Evolutionary conservation across 1,284 basidiomycete species (phyloP), one percentile per base, ranked within the genome.

Genomic region (Cryptococcus sp.): DNA sequence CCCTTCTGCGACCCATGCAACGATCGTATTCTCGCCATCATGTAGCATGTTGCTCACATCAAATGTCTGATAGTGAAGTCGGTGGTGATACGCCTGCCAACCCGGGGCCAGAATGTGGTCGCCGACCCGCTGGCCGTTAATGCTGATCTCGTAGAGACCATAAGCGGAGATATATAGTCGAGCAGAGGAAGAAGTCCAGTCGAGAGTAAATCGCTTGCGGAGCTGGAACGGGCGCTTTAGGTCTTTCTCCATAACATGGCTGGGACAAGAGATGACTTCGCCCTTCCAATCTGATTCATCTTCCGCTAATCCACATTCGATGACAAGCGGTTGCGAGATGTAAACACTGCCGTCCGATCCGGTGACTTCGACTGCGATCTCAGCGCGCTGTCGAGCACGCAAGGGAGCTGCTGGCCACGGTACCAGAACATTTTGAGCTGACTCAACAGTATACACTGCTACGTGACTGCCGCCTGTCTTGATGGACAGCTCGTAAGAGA

Each of bases 391-490:
- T 11, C 69, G 42, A 16, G 65, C 62, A 2, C n/a, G 17, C 13
- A 75, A 60, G 0, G 67, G 65, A 8, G 43, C 23, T 1, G 59
- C 55, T 0, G 71, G 71, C 73, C 73, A 75, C 0, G 68, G 60
- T 7, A 72, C 71, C 2, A 72, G 60, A 1, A 71, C 62, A 5
- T 55, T 64, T 10, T 65, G 47, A 8, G 22, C 42, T 1, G 63
- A 63, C 3, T 59, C 49, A 15, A 67, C 63, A 1, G 17, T 47
- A 53, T 58, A 64, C 3, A 45, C 20, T 38, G 66, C 55, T 2
- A n/a, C 23, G 1, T 38, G 20, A 27, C 35, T 47, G 17, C 6
- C 19, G 30, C 43, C 19, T 19, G 4, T 46, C 27, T 25, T 27
- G 6, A 50, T 41, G 19, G 40, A 13, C 41, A 73, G 22, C 39